A percentile compares a stretch with the other conserved stretches of the same genome.
These are phyloP conservation scores for Debaryomyces maramus DNA, from an alignment of 805 yeast species.

Conservation along the genomic window DNA sequence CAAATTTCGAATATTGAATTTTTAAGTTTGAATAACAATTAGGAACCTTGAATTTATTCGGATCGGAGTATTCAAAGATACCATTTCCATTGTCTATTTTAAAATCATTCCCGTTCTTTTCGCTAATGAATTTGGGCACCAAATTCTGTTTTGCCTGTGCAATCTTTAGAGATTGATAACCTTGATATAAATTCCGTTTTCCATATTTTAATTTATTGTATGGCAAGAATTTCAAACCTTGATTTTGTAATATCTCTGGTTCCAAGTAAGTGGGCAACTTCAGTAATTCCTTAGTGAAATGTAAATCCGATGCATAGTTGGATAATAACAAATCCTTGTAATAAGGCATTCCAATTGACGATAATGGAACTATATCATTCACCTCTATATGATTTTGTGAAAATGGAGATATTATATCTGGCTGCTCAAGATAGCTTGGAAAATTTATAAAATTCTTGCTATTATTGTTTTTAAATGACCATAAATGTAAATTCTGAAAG, in stretches of 20 bases:
- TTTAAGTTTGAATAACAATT: conserved; percentile 73
- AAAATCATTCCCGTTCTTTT: conserved; percentile 24
- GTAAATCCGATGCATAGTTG: conserved; percentile 68
- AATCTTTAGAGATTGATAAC: conserved; percentile 38
- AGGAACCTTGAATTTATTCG: conserved; percentile 44
- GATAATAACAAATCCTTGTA: conserved; percentile 76
- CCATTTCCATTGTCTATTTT: conserved; percentile 19
- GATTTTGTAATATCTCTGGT: conserved; percentile 40
- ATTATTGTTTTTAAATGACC: conserved; percentile 51
- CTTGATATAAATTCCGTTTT: conserved; percentile 47
- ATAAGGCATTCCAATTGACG: conserved; percentile 81
- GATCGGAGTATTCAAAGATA: conserved; percentile 11
- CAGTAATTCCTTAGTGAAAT: conserved; percentile 61
- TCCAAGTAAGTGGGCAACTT: conserved; percentile 58
- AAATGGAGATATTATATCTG: conserved; percentile 40
- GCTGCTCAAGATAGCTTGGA: conserved; percentile 51
- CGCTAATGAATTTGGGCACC: conserved; percentile 63
- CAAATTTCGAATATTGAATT: conserved; percentile 83
- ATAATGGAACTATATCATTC: conserved; percentile 60
- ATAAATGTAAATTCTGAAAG: conserved; percentile 60
- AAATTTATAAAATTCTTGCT: conserved; percentile 35
- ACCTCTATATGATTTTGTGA: conserved; percentile 24
- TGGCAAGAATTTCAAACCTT: conserved; percentile 18
- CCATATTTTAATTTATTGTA: conserved; percentile 63
- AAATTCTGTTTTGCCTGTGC: conserved; percentile 5